These are phyloP conservation scores for Pythium utonaiense DNA, from an alignment of 352 stramenopile genomes.

Conservation along the genomic window DNA sequence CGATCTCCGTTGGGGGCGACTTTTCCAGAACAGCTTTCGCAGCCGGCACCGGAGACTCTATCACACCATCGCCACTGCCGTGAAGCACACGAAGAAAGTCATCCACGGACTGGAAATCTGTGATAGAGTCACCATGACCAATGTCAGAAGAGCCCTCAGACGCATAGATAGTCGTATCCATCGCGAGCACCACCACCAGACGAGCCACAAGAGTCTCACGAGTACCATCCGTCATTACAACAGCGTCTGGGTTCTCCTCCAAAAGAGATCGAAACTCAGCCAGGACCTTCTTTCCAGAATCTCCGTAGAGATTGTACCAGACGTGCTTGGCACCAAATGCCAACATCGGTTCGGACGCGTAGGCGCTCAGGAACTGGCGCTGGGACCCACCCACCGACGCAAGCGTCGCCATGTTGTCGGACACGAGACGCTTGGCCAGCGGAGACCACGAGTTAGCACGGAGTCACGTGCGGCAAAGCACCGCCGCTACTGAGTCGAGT, in stretches of 20 bases:
- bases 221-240: background rate
- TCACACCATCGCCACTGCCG: background rate
- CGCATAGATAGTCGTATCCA: background rate
- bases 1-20: background rate
- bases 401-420: background rate
- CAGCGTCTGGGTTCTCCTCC: background rate
- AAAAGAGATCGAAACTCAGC: background rate
- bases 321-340: background rate
- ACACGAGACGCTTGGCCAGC: background rate
- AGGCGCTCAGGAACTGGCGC: background rate
- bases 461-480: background rate
- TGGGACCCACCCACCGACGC: background rate
- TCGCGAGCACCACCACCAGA: background rate
- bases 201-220: background rate
- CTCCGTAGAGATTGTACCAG: background rate
- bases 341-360: background rate
- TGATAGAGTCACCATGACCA: background rate
- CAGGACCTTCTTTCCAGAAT: background rate
- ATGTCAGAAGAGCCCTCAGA: background rate
- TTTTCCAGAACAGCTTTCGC: background rate
- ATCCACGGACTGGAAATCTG: background rate
- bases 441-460: background rate
- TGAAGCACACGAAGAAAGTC: background rate
- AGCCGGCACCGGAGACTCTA: background rate
- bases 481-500: background rate